A percentile compares a stretch with the other conserved stretches of the same genome.
Conservation (phyloP, 2,329 filamentous ascomycete genomes). For the Passalora sequoiae region DNA sequence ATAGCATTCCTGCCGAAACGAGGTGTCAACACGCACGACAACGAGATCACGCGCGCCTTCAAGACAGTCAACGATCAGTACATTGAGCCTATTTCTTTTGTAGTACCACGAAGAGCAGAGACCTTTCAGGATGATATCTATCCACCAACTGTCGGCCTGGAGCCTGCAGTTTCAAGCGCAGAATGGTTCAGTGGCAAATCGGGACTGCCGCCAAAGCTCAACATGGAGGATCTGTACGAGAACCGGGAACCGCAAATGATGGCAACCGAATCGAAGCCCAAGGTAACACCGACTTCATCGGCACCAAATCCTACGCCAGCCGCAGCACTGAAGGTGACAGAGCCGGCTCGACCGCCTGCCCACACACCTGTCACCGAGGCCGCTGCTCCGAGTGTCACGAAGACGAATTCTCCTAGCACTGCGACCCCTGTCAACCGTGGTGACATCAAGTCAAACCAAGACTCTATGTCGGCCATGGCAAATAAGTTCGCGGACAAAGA, state of each 20-base stretch:
- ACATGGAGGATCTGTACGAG: conserved; percentile 86
- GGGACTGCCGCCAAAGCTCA: conserved; percentile 81
- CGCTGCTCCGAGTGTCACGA: too few species aligned
- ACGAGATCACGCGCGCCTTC: conserved; percentile 91
- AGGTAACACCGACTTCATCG: conserved; percentile 23
- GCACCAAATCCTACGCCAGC: conserved; percentile 34
- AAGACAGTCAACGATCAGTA: conserved; percentile 95
- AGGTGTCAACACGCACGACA: conserved; percentile 92
- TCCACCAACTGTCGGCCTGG: conserved; percentile 74
- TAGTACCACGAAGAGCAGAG: conserved; percentile 86
- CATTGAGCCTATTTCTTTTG: conserved; percentile 96
- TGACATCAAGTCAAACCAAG: conserved; percentile 63
- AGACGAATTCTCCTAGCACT: too few species aligned
- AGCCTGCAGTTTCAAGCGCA: conserved; percentile 69
- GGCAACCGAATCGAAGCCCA: conserved; percentile 60
- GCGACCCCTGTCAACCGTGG: conserved; percentile 1
- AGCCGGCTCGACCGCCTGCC: conserved; percentile 40
- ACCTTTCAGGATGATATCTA: conserved; percentile 97
- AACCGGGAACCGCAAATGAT: conserved; percentile 76
- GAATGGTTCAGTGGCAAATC: conserved; percentile 83
- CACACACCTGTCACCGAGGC: conserved; percentile 38
- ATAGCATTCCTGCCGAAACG: conserved; percentile 92
- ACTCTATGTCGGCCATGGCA: conserved; percentile 78
- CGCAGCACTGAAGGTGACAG: conserved; percentile 39
- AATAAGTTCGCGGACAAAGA: conserved; percentile 76